Conservation (phyloP, 106 monocot species). For the Acanthochlamys bracteata region DNA sequence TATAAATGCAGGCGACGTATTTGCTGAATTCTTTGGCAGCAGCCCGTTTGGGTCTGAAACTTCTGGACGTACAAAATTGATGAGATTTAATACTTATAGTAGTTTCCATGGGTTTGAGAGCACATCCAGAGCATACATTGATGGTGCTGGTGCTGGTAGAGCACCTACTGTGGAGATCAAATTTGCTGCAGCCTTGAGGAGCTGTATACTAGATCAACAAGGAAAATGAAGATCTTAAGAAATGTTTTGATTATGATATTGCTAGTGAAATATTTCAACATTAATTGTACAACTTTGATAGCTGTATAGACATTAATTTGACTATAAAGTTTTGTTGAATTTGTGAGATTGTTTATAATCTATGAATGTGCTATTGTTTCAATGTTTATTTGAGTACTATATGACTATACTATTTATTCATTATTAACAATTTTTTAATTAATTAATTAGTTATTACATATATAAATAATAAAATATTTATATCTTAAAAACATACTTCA, state of each 20-base stretch:
- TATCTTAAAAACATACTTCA: too few relatives aligned
- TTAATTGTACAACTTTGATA: too few relatives aligned
- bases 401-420: too few relatives aligned
- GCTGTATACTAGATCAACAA: constrained; percentile 61
- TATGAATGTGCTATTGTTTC: too few relatives aligned
- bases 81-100: constrained; percentile 37
- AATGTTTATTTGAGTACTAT: too few relatives aligned
- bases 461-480: too few relatives aligned
- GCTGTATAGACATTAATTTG: too few relatives aligned
- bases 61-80: constrained; percentile 38
- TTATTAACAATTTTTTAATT: too few relatives aligned
- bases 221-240: constrained; percentile 87
- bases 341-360: too few relatives aligned
- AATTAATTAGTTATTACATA: too few relatives aligned
- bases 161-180: constrained; percentile 50
- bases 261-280: too few relatives aligned
- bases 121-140: constrained; percentile 2
- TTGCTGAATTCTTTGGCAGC: constrained; percentile 55
- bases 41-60: constrained; percentile 38
- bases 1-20: constrained; percentile 52
- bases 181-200: constrained; percentile 82
- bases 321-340: too few relatives aligned
- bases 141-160: constrained; percentile 13
- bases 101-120: constrained; percentile 16
- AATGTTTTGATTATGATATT: constrained; percentile 37